Evolutionary conservation across 257 asterid genomes (phyloP).

Genomic region (Lantana camara): DNA sequence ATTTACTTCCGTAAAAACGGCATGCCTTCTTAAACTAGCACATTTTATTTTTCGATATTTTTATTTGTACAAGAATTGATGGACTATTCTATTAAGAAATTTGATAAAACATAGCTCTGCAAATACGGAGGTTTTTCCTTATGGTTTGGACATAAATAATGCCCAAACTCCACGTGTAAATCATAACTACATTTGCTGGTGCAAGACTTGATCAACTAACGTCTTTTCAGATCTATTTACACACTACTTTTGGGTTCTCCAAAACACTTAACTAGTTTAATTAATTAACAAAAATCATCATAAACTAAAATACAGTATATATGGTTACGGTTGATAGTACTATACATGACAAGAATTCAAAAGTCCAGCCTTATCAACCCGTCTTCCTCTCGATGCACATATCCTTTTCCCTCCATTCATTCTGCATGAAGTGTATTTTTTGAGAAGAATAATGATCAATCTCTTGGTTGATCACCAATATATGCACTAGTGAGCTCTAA

Average conservation of each 20-base stretch:
- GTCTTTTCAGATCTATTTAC: conserved; percentile 29
- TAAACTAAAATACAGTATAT: neutral
- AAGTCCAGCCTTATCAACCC: too few relatives aligned
- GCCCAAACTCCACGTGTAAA: conserved; percentile 21
- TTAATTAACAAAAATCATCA: neutral
- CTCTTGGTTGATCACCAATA: neutral
- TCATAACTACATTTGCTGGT: conserved; percentile 20
- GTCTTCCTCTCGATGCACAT: neutral
- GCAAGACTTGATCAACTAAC: conserved; percentile 30
- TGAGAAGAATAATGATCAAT: too few relatives aligned
- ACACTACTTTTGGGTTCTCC: conserved; percentile 27
- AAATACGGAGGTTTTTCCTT: neutral
- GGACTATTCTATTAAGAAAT: neutral
- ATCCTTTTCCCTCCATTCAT: neutral
- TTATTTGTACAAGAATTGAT: too few relatives aligned
- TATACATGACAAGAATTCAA: neutral
- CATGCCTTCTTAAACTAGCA: too few relatives aligned
- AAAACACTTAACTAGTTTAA: conserved; percentile 6
- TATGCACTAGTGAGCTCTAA: neutral
- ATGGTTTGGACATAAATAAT: neutral
- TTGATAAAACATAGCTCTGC: neutral
- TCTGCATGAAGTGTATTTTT: neutral
- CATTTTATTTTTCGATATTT: too few relatives aligned
- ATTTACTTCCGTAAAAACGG: too few relatives aligned
- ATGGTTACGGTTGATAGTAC: too few relatives aligned